phyloP scores from a whole-genome alignment of 768 basidiomycete genomes.

The Amylocystis lapponica region DNA sequence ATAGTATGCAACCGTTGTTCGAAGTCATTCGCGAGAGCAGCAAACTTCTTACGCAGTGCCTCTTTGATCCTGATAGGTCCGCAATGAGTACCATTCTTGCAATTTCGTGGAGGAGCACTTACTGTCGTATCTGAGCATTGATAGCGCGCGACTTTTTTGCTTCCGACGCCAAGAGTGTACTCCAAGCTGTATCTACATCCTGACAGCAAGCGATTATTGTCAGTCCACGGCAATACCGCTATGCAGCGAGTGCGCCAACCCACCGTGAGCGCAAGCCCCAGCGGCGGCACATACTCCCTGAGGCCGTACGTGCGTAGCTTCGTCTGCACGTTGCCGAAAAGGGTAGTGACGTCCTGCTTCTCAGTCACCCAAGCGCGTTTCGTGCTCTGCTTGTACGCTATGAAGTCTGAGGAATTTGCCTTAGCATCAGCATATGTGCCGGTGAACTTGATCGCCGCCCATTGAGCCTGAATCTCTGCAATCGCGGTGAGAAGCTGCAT shows the following conservation, averaged over 20 bases:
- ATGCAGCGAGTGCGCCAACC: slow-evolving; percentile 12
- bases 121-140: slow-evolving; percentile 88
- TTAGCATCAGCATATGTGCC: slow-evolving; percentile 82
- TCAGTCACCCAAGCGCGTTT: slow-evolving; percentile 90
- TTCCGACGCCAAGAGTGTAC: slow-evolving; percentile 64
- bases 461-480: slow-evolving; percentile 58
- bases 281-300: slow-evolving; percentile 74
- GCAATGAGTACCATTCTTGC: not conserved
- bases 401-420: slow-evolving; percentile 64
- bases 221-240: not conserved
- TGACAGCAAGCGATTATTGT: slow-evolving; percentile 6
- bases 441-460: slow-evolving; percentile 60
- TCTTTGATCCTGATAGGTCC: slow-evolving; percentile 66
- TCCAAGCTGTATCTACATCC: slow-evolving; percentile 82
- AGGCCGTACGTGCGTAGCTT: slow-evolving; percentile 90
- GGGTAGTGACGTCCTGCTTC: slow-evolving; percentile 77
- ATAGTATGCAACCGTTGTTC: slow-evolving; percentile 60
- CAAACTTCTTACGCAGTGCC: slow-evolving; percentile 68
- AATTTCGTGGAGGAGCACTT: slow-evolving; percentile 23
- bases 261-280: slow-evolving; percentile 58
- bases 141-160: slow-evolving; percentile 73
- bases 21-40: slow-evolving; percentile 70
- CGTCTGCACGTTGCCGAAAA: slow-evolving; percentile 91
- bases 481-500: slow-evolving; percentile 62
- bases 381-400: slow-evolving; percentile 75